A percentile compares a stretch with the other conserved stretches of the same genome.
These are phyloP conservation scores for Vanilla planifolia DNA, from an alignment of 106 monocot genomes.

Conservation along the genomic window DNA sequence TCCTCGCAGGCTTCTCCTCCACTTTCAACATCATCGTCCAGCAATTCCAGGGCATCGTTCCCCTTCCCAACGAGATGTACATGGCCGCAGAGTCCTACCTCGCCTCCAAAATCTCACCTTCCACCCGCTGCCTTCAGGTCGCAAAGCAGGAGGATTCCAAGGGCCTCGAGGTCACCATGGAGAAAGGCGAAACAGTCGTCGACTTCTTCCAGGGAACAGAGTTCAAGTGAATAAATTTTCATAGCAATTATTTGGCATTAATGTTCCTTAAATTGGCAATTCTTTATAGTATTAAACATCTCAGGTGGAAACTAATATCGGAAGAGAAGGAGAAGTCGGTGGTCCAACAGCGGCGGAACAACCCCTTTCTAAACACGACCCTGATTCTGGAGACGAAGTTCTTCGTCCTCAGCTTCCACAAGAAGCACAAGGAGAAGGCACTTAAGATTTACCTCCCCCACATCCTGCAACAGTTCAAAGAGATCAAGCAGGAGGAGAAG, in stretches of 20 bases:
- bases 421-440: conserved; percentile 13
- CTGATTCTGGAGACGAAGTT: background rate
- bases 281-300: too few relatives aligned
- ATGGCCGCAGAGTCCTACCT: conserved; percentile 14
- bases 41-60: conserved; percentile 7
- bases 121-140: conserved; percentile 4
- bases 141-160: conserved; percentile 6
- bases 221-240: too few relatives aligned
- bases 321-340: background rate
- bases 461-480: background rate
- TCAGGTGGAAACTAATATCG: conserved; percentile 2
- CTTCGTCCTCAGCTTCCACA: conserved; percentile 11
- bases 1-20: conserved; percentile 10
- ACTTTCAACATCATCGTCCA: conserved; percentile 7
- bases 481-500: conserved; percentile 2
- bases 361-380: background rate
- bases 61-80: conserved; percentile 13
- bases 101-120: background rate
- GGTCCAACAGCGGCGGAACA: background rate
- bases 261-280: too few relatives aligned
- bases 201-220: conserved; percentile 17
- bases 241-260: too few relatives aligned
- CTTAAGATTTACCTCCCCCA: conserved; percentile 9
- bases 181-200: background rate
- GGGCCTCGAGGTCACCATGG: conserved; percentile 1